Conservation (phyloP, 495 filamentous ascomycete species). For the Penicillium herquei region DNA sequence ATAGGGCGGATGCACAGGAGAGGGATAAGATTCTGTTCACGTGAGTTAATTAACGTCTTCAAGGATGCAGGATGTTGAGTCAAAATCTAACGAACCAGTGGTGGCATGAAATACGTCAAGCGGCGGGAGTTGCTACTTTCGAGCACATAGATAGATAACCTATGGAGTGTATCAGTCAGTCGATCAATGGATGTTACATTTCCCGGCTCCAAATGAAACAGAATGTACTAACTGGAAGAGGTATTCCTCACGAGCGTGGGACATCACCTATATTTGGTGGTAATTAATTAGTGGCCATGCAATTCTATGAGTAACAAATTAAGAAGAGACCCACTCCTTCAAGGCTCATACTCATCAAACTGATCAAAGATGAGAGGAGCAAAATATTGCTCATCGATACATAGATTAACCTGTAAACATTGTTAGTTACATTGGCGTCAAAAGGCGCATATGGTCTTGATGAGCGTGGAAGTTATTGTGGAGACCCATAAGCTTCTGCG, state of each 20-base stretch:
- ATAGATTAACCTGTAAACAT: constrained; percentile 60
- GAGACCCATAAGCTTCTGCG: background rate
- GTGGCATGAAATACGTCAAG: constrained; percentile 76
- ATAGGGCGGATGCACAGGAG: constrained; percentile 81
- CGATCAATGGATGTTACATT: background rate
- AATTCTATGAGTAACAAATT: background rate
- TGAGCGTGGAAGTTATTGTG: constrained; percentile 27
- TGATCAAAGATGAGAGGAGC: constrained; percentile 87
- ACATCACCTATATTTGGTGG: constrained; percentile 51
- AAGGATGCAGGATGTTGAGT: constrained; percentile 1
- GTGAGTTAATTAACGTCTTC: constrained; percentile 17
- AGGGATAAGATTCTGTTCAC: constrained; percentile 74
- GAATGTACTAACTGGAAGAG: constrained; percentile 65
- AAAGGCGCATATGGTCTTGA: background rate
- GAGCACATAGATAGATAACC: constrained; percentile 68
- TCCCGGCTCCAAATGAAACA: background rate
- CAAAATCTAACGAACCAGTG: constrained; percentile 43
- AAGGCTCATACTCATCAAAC: constrained; percentile 86
- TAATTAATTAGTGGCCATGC: background rate
- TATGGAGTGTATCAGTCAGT: constrained; percentile 17
- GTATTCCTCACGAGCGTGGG: constrained; percentile 70
- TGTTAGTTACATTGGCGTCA: constrained; percentile 8
- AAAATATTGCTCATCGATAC: constrained; percentile 86
- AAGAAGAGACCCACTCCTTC: constrained; percentile 62
- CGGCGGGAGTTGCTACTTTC: constrained; percentile 73